Base-by-base conservation (phyloP, 2,329 filamentous ascomycete species). In the Fusarium sp. region DNA sequence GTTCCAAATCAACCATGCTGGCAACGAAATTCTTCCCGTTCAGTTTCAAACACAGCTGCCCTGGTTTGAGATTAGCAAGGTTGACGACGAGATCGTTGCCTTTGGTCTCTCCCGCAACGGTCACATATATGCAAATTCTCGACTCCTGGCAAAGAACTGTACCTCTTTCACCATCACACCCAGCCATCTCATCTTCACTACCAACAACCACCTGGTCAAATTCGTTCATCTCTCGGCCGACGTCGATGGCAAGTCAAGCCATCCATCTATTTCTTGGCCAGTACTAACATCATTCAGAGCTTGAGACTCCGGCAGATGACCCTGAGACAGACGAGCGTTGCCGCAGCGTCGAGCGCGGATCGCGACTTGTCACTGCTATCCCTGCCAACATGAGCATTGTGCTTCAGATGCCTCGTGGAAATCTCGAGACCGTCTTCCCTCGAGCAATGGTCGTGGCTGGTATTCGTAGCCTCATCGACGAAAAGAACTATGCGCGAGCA, bases 361-460 rank as follows among this genome's bases (percentile, higher is more conserved):
- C 91, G 4, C 88, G 87, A 44, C 83, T 99, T 13, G 88, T 99
- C 19, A 95, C 92, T 1, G 92, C 93, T 25, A 93, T 97, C 75
- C 94, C 95, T 2, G 91, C 92, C 4, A 90, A 87, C 36, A 95
- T 96, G 77, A 90, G 88, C 49, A 80, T 99, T 9, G 86, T 96
- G 1, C 80, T 99, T 4, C 95, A 99, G 73, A 97, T 97, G 91
- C 95, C 95, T 2, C 85, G 95, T 69, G 95, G 95, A 17, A 99
- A 99, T 67, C 79, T 98, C 2, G 95, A 99, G 76, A 98, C 94
- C 0, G 93, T 98, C 45, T 98, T 89, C 71, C 95, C 95, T 14
- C 85, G 95, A 57, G 94, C 94, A 13, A 88, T 99, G 77, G 94
- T 99, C 1, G 81, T 99, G 44, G 92, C 93, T 2, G 93, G 93